Evolutionary conservation across 257 asterid species (phyloP).

Genomic region (Datura wrightii): DNA sequence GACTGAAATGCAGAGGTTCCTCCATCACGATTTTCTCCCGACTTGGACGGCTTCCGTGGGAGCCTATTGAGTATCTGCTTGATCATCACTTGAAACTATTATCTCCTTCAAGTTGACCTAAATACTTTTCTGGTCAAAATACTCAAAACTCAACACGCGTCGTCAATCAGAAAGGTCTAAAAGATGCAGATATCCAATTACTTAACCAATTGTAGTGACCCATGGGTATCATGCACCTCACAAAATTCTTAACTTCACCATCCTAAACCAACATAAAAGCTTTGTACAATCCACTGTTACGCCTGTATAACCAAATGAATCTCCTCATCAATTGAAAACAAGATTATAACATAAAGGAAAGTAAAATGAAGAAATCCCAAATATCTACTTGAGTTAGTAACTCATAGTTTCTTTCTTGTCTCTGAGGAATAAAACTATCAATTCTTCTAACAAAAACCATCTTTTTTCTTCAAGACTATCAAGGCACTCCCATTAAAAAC

Average conservation of each 20-base stretch:
- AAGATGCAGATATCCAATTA: conserved; percentile 27
- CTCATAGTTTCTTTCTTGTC: not conserved
- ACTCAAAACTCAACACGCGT: not conserved
- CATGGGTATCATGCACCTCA: conserved; percentile 32
- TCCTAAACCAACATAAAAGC: conserved; percentile 36
- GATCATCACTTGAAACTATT: conserved; percentile 56
- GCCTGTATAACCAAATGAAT: conserved; percentile 36
- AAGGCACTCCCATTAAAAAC: conserved; percentile 16
- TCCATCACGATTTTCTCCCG: conserved; percentile 67
- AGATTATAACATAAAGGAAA: conserved; percentile 16
- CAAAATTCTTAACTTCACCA: conserved; percentile 35
- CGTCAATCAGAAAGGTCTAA: conserved; percentile 30
- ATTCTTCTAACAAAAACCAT: not conserved
- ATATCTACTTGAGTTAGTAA: not conserved
- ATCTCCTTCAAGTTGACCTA: conserved; percentile 33
- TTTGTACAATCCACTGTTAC: conserved; percentile 31
- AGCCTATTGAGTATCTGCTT: conserved; percentile 74
- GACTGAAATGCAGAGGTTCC: conserved; percentile 38
- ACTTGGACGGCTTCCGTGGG: conserved; percentile 71
- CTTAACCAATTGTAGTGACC: conserved; percentile 30
- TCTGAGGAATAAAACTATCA: not conserved
- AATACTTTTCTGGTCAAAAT: conserved; percentile 23
- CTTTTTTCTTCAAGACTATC: not conserved
- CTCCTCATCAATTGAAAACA: conserved; percentile 46
- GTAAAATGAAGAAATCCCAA: conserved; percentile 29